These are phyloP conservation scores for Westerdykella aurantiaca DNA, from an alignment of 2,329 filamentous ascomycete genomes.

Conservation along the genomic window DNA sequence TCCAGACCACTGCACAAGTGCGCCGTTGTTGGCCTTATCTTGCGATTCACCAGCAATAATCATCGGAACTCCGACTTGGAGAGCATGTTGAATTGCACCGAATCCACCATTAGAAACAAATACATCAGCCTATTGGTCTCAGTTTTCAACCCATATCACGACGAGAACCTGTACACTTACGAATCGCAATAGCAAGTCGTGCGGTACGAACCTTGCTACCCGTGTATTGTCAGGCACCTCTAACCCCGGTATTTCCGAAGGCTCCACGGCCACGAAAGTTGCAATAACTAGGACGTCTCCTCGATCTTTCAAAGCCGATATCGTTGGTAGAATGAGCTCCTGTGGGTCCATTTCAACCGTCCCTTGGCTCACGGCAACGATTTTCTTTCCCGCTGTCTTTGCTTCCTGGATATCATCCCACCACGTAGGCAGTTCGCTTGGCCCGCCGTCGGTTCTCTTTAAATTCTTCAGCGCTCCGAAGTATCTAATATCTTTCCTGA, in stretches of 20 bases:
- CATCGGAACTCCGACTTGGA: constrained; percentile 45
- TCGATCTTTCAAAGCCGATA: constrained; percentile 39
- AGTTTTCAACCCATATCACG: background rate
- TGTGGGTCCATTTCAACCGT: constrained; percentile 39
- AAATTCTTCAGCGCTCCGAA: constrained; percentile 34
- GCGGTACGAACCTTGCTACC: constrained; percentile 46
- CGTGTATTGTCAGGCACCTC: constrained; percentile 40
- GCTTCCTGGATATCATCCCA: constrained; percentile 42
- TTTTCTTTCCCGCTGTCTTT: constrained; percentile 35
- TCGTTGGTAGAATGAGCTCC: constrained; percentile 44
- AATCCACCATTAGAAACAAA: constrained; percentile 49
- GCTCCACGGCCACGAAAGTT: constrained; percentile 27
- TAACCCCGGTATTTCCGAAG: constrained; percentile 13
- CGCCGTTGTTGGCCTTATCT: constrained; percentile 39
- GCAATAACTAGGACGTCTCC: constrained; percentile 40
- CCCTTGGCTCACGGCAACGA: constrained; percentile 47
- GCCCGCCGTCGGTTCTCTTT: background rate
- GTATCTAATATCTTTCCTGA: constrained; percentile 40
- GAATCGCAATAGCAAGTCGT: constrained; percentile 42
- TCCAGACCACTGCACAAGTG: constrained; percentile 41
- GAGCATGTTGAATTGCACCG: constrained; percentile 43
- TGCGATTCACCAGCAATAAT: constrained; percentile 42
- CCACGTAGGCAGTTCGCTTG: constrained; percentile 39
- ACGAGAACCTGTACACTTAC: constrained; percentile 10
- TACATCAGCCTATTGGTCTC: constrained; percentile 26